Evolutionary conservation across 371 early-diverging fungal genomes (phyloP).

Genomic region (Apophysomyces elegans): DNA sequence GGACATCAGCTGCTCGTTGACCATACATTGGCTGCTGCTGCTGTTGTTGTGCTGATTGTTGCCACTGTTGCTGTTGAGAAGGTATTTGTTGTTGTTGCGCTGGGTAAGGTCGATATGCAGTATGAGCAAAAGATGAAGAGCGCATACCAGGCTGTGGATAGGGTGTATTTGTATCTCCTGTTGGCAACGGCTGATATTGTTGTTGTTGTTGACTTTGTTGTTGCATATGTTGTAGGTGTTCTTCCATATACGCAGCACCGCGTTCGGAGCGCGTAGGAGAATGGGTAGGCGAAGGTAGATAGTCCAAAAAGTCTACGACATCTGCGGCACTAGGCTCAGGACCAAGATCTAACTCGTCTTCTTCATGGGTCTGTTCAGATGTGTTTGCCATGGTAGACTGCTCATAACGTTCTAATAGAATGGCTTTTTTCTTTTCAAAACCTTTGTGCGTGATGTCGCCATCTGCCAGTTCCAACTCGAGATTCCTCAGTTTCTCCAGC

Average conservation of each 20-base stretch:
- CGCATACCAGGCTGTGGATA: slow-evolving; percentile 26
- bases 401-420: slow-evolving; percentile 30
- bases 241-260: slow-evolving; percentile 21
- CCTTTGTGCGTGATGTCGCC: slow-evolving; percentile 76
- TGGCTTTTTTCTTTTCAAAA: slow-evolving; percentile 60
- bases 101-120: slow-evolving; percentile 13
- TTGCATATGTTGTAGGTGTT: slow-evolving; percentile 22
- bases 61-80: slow-evolving; percentile 17
- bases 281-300: slow-evolving; percentile 41
- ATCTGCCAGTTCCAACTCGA: slow-evolving; percentile 64
- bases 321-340: slow-evolving; percentile 46
- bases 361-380: neutral
- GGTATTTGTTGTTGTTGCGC: slow-evolving; percentile 17
- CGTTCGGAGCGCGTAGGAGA: slow-evolving; percentile 29
- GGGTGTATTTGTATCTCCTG: slow-evolving; percentile 7
- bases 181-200: slow-evolving; percentile 14
- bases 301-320: slow-evolving; percentile 41
- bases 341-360: slow-evolving; percentile 21
- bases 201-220: slow-evolving; percentile 23
- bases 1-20: slow-evolving; percentile 13
- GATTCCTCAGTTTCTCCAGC: slow-evolving; percentile 47
- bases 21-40: slow-evolving; percentile 24
- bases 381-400: neutral
- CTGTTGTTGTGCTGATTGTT: slow-evolving; percentile 19
- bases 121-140: slow-evolving; percentile 10